Conservation (phyloP, 2,329 filamentous ascomycete genomes). For the Penicillium sclerotiorum region DNA sequence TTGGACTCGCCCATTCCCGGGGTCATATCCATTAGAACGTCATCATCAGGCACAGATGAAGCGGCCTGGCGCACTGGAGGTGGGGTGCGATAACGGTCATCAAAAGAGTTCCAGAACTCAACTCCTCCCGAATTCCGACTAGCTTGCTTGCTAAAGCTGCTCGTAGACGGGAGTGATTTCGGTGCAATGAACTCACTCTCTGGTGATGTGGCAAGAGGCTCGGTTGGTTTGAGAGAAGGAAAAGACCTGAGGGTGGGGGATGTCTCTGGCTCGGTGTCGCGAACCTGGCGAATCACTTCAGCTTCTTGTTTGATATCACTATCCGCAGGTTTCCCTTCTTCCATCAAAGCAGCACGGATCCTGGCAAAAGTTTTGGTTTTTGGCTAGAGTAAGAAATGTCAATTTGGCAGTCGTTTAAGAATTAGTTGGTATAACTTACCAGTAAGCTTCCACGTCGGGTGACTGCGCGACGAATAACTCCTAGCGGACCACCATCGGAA, state of each 20-base stretch:
- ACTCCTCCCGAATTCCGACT: conserved; percentile 71
- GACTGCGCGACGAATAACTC: conserved; percentile 79
- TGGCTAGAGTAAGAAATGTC: conserved; percentile 58
- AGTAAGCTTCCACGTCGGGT: conserved; percentile 86
- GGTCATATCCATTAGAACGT: conserved; percentile 44
- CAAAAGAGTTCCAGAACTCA: conserved; percentile 79
- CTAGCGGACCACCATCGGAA: conserved; percentile 62
- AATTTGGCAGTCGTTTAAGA: not conserved
- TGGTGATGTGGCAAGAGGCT: conserved; percentile 8
- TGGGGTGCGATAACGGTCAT: conserved; percentile 67
- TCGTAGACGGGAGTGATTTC: conserved; percentile 57
- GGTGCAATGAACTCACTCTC: conserved; percentile 21
- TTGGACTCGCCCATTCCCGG: conserved; percentile 37
- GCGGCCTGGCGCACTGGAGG: conserved; percentile 61
- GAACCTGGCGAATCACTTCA: conserved; percentile 92
- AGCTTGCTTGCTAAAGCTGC: conserved; percentile 74
- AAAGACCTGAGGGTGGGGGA: conserved; percentile 44
- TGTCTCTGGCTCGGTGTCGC: conserved; percentile 74
- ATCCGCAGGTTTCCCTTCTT: conserved; percentile 86
- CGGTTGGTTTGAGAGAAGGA: conserved; percentile 55
- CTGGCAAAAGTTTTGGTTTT: conserved; percentile 96
- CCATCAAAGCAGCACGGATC: conserved; percentile 83
- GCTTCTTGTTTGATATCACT: conserved; percentile 88
- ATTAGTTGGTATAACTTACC: conserved; percentile 54
- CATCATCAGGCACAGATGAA: conserved; percentile 50